Percentiles rank a stretch among this genome's conserved stretches.
Evolutionary conservation across 192 early-diverging fungal species (phyloP).

Genomic region (Lunasporangiospora selenospora): DNA sequence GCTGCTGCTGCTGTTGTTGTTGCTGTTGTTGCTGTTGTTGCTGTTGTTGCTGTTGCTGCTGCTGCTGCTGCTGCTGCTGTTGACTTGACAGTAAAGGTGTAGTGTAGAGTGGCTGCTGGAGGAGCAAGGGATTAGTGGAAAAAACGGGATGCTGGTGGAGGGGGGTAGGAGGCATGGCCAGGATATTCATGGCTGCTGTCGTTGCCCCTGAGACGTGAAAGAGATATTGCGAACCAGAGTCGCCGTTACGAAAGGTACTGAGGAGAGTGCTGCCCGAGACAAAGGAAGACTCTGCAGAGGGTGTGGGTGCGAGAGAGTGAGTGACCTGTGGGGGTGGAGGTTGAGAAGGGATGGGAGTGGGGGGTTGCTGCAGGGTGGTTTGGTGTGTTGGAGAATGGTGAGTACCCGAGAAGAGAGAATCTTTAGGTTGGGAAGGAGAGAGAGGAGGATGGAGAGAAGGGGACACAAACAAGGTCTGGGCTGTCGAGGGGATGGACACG

Average conservation of each 20-base stretch:
- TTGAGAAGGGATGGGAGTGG: background rate
- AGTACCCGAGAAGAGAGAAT: background rate
- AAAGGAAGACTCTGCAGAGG: no score
- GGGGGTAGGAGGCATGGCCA: slow-evolving; percentile 25
- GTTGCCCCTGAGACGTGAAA: slow-evolving; percentile 13
- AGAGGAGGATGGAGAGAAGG: background rate
- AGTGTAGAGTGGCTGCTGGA: slow-evolving; percentile 21
- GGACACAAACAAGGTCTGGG: background rate
- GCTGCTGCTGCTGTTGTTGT: slow-evolving; percentile 20
- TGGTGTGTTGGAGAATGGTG: background rate
- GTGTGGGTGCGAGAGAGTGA: background rate
- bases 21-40: slow-evolving; percentile 16
- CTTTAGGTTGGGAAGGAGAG: background rate
- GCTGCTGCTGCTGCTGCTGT: slow-evolving; percentile 23
- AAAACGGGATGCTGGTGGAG: slow-evolving; percentile 15
- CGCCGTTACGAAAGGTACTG: background rate
- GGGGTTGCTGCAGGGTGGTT: background rate
- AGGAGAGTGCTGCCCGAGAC: background rate
- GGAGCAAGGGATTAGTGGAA: slow-evolving; percentile 2
- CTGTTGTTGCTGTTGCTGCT: slow-evolving; percentile 2
- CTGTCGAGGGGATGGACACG: background rate
- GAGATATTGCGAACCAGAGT: slow-evolving; percentile 8
- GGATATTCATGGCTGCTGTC: slow-evolving; percentile 37
- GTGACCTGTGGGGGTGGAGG: background rate
- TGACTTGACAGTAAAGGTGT: slow-evolving; percentile 10